Base-by-base conservation (phyloP, 2,329 filamentous ascomycete species). In the Pseudogymnoascus destructans region DNA sequence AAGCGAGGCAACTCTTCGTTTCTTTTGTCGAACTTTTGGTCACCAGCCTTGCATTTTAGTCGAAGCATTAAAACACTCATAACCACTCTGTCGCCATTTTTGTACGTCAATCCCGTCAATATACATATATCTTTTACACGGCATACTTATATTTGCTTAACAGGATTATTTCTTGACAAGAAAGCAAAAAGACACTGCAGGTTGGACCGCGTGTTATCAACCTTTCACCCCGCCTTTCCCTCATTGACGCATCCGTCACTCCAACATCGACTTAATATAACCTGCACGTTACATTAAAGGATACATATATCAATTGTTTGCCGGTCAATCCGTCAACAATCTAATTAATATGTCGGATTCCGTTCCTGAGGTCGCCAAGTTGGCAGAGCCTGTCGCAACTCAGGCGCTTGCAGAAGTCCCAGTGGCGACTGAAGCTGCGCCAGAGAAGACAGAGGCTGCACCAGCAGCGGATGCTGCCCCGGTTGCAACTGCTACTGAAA, bases 371-470 rank as follows among this genome's bases (percentile, higher is more conserved):
- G 46, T 52, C 17, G 11, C 46, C 15, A 52, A 52, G 46, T 25
- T 52, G 46, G 46, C 6, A 6, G 46, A 52, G 46, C 46, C 46
- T 3, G 46, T 52, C 46, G 46, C 46, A 52, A 52, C 46, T 13
- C 7, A 25, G 9, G 46, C 46, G 46, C 46, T 25, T 52, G 19
- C 25, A 52, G 46, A 52, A 52, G 46, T n/a, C 46, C 46, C 46
- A 52, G 46, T 25, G 25, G 15, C 46, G 25, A 32, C 46, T 30
- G 46, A 52, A n/a, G 35, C 59, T 35, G 61, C 60, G 19, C 59
- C 63, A 38, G 59, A 60, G 40, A 59, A 61, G 11, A 55, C 58
- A 5, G 59, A 62, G n/a, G 36, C 33, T 23, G 57, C 25, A 11
- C 54, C 32, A 13, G 25, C 46, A 19, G 46, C 25, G 9, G 46